phyloP scores from a whole-genome alignment of 2,329 filamentous ascomycete species.

The Penicillium nordicum region DNA sequence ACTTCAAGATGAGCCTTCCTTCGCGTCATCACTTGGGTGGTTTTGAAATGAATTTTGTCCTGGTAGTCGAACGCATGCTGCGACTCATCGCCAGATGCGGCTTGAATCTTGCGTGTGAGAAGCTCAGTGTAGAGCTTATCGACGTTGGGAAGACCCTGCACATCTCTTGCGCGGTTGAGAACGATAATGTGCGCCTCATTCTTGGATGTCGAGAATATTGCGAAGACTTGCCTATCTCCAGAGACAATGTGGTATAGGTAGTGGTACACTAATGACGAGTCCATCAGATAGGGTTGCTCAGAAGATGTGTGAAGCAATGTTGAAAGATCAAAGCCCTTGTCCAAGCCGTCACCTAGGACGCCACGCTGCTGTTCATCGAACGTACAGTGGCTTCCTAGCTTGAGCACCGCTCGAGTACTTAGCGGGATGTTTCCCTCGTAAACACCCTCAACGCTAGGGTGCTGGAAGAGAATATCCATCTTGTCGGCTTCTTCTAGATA shows the following conservation, averaged over 20 bases:
- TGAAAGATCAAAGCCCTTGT: constrained; percentile 86
- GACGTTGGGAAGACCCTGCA: constrained; percentile 83
- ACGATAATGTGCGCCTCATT: constrained; percentile 82
- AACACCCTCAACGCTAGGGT: constrained; percentile 92
- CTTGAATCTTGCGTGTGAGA: constrained; percentile 60
- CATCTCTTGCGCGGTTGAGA: constrained; percentile 76
- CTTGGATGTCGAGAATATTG: constrained; percentile 79
- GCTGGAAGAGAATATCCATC: constrained; percentile 78
- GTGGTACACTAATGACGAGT: constrained; percentile 73
- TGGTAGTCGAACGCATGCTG: constrained; percentile 84
- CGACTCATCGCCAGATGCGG: constrained; percentile 67
- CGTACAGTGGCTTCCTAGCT: constrained; percentile 85
- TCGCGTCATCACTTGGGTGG: constrained; percentile 80
- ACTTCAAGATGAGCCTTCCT: constrained; percentile 87
- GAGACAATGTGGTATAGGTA: constrained; percentile 91
- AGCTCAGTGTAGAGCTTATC: constrained; percentile 82
- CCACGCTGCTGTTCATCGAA: constrained; percentile 89
- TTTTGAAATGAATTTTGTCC: constrained; percentile 79
- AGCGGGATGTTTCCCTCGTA: constrained; percentile 93
- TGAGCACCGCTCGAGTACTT: constrained; percentile 79
- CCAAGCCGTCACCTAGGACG: constrained; percentile 85
- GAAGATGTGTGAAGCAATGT: constrained; percentile 65
- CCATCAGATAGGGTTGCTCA: constrained; percentile 72
- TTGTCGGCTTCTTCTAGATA: constrained; percentile 84
- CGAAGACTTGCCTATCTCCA: constrained; percentile 89